A percentile compares a stretch with the other conserved stretches of the same genome.
Evolutionary conservation across 331 rosid species (phyloP).

Genomic region (Stylosanthes scabra): DNA sequence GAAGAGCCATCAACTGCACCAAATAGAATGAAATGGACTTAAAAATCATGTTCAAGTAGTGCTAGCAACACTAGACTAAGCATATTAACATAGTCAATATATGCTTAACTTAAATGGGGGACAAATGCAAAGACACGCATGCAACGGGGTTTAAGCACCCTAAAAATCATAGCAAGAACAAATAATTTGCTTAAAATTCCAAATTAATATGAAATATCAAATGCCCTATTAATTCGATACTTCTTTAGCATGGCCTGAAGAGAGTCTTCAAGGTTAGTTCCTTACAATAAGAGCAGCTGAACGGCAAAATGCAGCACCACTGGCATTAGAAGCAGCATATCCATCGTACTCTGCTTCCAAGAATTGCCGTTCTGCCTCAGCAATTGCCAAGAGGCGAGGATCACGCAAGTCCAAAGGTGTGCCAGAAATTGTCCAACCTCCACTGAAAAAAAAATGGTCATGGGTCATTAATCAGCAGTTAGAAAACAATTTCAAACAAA

Average conservation of each 20-base stretch:
- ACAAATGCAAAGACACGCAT: not conserved
- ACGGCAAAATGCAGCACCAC: conserved; percentile 87
- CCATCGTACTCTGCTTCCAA: conserved; percentile 87
- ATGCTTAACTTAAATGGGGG: not conserved
- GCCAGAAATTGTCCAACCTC: conserved; percentile 94
- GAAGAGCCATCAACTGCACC: conserved; percentile 83
- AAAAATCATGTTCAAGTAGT: conserved; percentile 16
- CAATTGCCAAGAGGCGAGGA: conserved; percentile 85
- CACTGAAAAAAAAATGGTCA: conserved; percentile 52
- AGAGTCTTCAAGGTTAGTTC: not conserved
- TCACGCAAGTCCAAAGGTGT: conserved; percentile 83
- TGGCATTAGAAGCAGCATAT: conserved; percentile 71
- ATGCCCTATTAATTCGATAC: not conserved
- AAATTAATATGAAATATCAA: conserved; percentile 16
- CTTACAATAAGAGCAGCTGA: conserved; percentile 86
- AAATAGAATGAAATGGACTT: conserved; percentile 35
- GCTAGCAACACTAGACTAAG: not conserved
- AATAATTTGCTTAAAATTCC: not conserved
- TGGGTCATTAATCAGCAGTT: conserved; percentile 10
- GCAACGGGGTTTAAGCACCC: not conserved
- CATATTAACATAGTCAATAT: not conserved
- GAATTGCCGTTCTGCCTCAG: conserved; percentile 85
- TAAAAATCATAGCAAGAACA: conserved; percentile 10
- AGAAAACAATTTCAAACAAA: conserved; percentile 31
- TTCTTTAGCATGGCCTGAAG: not conserved